phyloP scores from a whole-genome alignment of 176 grass and related monocot species.

The Rhynchospora tenuis region DNA sequence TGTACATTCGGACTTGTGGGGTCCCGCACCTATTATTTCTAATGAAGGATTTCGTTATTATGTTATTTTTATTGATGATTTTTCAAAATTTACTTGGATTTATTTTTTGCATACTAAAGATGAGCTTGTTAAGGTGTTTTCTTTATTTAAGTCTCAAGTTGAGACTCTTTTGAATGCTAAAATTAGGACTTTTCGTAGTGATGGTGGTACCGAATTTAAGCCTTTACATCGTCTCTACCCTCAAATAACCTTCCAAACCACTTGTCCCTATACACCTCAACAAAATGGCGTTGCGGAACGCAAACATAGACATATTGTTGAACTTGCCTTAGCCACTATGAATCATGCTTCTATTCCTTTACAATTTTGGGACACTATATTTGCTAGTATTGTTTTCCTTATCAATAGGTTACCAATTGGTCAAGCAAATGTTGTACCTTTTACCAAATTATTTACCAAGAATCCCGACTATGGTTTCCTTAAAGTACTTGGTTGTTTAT shows the following conservation, averaged over 20 bases:
- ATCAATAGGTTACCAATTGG: background rate
- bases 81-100: background rate
- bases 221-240: background rate
- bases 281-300: background rate
- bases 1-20: background rate
- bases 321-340: background rate
- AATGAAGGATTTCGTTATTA: background rate
- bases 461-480: background rate
- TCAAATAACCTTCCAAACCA: background rate
- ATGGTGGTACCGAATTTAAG: background rate
- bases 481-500: background rate
- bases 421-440: background rate
- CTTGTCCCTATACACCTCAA: background rate
- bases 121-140: background rate
- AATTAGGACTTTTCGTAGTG: background rate
- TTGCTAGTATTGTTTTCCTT: background rate
- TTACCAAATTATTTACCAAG: background rate
- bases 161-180: background rate
- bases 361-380: background rate
- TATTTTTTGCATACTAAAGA: background rate
- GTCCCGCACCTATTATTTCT: background rate
- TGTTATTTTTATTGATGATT: background rate
- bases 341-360: background rate
- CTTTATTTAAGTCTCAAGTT: background rate
- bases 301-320: background rate